A percentile compares a stretch with the other conserved stretches of the same genome.
Conservation (phyloP, 768 basidiomycete species). For the Podaxis sp. region DNA sequence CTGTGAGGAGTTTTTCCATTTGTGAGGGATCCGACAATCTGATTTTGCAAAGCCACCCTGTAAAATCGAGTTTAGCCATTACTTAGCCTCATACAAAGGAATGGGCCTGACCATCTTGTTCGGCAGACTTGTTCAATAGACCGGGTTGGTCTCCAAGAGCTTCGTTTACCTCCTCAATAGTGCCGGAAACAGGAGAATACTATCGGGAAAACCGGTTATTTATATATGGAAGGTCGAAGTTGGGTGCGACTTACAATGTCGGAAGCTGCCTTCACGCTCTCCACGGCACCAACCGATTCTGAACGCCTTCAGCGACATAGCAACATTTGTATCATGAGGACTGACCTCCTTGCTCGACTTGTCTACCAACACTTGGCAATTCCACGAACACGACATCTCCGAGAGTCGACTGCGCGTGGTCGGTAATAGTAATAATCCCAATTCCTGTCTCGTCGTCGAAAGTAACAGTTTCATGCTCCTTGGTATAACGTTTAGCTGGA, state of each 20-base stretch:
- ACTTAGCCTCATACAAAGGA: not conserved
- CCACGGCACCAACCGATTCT: conserved; percentile 90
- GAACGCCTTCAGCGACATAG: not conserved
- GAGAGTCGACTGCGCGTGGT: conserved; percentile 87
- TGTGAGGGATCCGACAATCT: conserved; percentile 74
- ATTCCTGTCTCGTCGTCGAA: conserved; percentile 77
- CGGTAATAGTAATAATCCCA: conserved; percentile 83
- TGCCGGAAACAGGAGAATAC: conserved; percentile 94
- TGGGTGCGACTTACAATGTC: conserved; percentile 62
- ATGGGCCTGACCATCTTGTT: conserved; percentile 65
- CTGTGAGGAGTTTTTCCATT: conserved; percentile 73
- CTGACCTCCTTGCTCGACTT: conserved; percentile 76
- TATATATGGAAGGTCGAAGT: conserved; percentile 1
- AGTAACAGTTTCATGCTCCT: conserved; percentile 83
- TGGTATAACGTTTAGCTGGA: conserved; percentile 76
- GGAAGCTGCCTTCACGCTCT: conserved; percentile 95
- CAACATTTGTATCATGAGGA: conserved; percentile 2
- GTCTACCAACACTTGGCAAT: conserved; percentile 63
- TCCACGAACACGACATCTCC: conserved; percentile 99
- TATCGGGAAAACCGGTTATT: conserved; percentile 27
- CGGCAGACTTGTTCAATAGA: conserved; percentile 85
- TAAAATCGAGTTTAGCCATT: not conserved
- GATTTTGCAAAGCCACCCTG: conserved; percentile 98
- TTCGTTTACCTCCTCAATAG: conserved; percentile 77
- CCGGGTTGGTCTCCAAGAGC: conserved; percentile 64